Conservation (phyloP, 768 basidiomycete species). For the Hericium coralloides region DNA sequence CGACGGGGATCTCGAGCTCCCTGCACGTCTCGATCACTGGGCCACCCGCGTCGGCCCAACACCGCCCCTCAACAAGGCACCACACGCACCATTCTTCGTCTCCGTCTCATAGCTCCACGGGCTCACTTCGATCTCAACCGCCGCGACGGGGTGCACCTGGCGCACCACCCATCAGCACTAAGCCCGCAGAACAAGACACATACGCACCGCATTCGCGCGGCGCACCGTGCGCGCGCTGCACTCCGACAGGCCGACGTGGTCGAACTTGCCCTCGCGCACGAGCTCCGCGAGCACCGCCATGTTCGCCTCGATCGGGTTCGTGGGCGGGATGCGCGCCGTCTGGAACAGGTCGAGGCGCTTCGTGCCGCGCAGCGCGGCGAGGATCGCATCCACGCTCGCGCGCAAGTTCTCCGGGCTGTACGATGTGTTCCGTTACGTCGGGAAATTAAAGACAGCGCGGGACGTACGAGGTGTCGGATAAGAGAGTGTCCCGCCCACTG, state of each 20-base stretch:
- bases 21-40: constrained; percentile 42
- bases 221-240: constrained; percentile 38
- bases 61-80: neutral
- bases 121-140: constrained; percentile 62
- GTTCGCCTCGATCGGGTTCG: constrained; percentile 36
- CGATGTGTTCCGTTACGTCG: neutral
- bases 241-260: constrained; percentile 54
- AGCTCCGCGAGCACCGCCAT: constrained; percentile 34
- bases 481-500: neutral
- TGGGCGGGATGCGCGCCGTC: constrained; percentile 37
- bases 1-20: constrained; percentile 49
- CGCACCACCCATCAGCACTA: neutral
- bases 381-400: constrained; percentile 38
- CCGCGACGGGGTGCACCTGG: constrained; percentile 45
- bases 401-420: constrained; percentile 31
- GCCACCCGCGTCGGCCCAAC: neutral
- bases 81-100: constrained; percentile 31
- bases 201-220: constrained; percentile 28
- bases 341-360: constrained; percentile 57
- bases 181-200: neutral
- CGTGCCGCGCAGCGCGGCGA: constrained; percentile 36
- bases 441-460: neutral
- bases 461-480: constrained; percentile 9
- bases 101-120: constrained; percentile 49
- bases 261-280: constrained; percentile 46